These are phyloP conservation scores for Sarocladiaceae sp. DNA, from an alignment of 2,329 filamentous ascomycete species.

Conservation along the genomic window DNA sequence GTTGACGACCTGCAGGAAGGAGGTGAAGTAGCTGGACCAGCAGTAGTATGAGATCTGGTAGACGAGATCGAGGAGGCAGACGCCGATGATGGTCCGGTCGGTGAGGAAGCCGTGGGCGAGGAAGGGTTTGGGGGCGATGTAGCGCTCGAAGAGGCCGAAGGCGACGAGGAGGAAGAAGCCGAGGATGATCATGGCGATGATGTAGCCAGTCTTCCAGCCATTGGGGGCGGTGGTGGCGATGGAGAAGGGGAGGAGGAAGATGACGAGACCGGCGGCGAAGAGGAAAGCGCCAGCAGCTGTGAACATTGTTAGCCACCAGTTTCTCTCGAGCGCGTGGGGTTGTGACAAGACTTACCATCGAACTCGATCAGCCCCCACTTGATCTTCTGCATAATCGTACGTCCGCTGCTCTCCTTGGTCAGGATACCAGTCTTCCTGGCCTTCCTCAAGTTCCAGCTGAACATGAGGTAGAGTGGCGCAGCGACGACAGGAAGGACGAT, in stretches of 20 bases:
- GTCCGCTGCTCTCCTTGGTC: slow-evolving; percentile 11
- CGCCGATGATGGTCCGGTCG: slow-evolving; percentile 43
- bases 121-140: slow-evolving; percentile 48
- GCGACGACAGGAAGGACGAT: slow-evolving; percentile 47
- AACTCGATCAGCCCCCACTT: slow-evolving; percentile 14
- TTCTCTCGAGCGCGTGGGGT: no score
- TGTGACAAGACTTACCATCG: slow-evolving; percentile 15
- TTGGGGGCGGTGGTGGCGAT: slow-evolving; percentile 39
- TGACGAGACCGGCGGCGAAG: slow-evolving; percentile 46
- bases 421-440: slow-evolving; percentile 14
- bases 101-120: slow-evolving; percentile 44
- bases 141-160: slow-evolving; percentile 51
- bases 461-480: slow-evolving; percentile 10
- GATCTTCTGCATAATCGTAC: slow-evolving; percentile 13
- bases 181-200: slow-evolving; percentile 53
- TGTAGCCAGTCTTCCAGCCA: slow-evolving; percentile 43
- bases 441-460: slow-evolving; percentile 14
- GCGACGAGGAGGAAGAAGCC: slow-evolving; percentile 50
- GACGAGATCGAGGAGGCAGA: slow-evolving; percentile 33
- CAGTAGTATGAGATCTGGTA: slow-evolving; percentile 41
- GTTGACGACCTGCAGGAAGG: slow-evolving; percentile 45
- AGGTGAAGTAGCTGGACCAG: slow-evolving; percentile 47
- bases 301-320: neutral
- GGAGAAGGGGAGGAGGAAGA: slow-evolving; percentile 61
- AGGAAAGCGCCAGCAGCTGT: slow-evolving; percentile 44